Evolutionary conservation across 164 flowering plant genomes (phyloP), one percentile per base, ranked within the genome.

Genomic region (Magnolia kwangsiensis): DNA sequence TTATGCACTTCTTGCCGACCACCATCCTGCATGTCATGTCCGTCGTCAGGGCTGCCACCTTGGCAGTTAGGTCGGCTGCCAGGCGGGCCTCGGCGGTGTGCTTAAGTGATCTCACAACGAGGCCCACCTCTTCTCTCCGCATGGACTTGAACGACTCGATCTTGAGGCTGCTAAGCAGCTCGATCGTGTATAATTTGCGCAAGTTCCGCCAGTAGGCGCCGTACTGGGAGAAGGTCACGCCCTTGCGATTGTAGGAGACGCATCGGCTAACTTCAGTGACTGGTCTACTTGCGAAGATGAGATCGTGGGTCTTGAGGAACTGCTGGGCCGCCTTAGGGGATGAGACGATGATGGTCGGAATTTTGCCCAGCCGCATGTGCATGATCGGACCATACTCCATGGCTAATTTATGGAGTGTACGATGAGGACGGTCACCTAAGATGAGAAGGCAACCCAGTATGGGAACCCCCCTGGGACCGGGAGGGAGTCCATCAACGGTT

Each of bases 1-100:
- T 83, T 29, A 23, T 66, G 69, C 77, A 83, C 74, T 88, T 88
- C 82, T 83, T 87, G 16, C 91, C 91, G 63, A 88, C 69, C 19
- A 85, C 82, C 89, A 85, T 85, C 64, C 27, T 9, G 23, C 83
- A 87, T 16, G 80, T 75, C 80, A 82, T 81, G 37, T 81, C 74
- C 1, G 78, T 73, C 18, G 50, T 76, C 3, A 83, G 70, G 45
- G 80, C 27, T 10, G 82, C 63, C 77, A 72, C 50, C 78, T 61
- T 75, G 2, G 70, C 63, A 20, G 75, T 79, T 9, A 85, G 66
- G 72, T 81, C 72, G 1, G 83, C 82, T 0, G 69, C 27, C 1
- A 11, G 65, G 23, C 63, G 61, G 7, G 63, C 69, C 3, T 7
- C 13, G 29, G 83, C 73, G 5, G 80, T 82, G 1, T 77, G 63